Percentiles rank a stretch among this genome's conserved stretches.
These are phyloP conservation scores for Arthroderma uncinatum DNA, from an alignment of 2,329 filamentous ascomycete genomes.

Conservation along the genomic window DNA sequence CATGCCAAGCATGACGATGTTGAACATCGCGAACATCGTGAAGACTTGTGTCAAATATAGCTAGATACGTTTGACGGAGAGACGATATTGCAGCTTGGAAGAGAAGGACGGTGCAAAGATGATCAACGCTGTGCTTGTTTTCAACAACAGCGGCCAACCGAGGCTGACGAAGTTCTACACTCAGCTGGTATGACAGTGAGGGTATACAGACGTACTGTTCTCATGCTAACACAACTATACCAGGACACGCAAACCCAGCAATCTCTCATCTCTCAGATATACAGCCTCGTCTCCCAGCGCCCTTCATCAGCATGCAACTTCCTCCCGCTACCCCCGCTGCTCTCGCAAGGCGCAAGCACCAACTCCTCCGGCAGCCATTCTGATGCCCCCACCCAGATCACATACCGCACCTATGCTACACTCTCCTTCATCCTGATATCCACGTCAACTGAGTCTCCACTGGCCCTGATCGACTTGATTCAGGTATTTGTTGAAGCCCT, in stretches of 20 bases:
- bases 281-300: slow-evolving; percentile 84
- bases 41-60: background rate
- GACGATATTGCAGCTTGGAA: background rate
- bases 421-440: slow-evolving; percentile 98
- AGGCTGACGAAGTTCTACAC: slow-evolving; percentile 98
- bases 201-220: background rate
- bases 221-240: background rate
- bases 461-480: slow-evolving; percentile 90
- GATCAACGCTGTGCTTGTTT: slow-evolving; percentile 98
- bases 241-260: slow-evolving; percentile 97
- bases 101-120: slow-evolving; percentile 39
- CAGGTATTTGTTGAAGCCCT: slow-evolving; percentile 96
- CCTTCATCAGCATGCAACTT: slow-evolving; percentile 94
- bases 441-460: slow-evolving; percentile 87
- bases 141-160: slow-evolving; percentile 96
- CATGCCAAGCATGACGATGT: background rate
- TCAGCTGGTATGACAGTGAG: slow-evolving; percentile 85
- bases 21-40: too few relatives aligned
- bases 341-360: slow-evolving; percentile 43
- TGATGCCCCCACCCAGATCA: slow-evolving; percentile 88
- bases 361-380: slow-evolving; percentile 50
- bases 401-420: slow-evolving; percentile 95
- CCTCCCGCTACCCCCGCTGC: slow-evolving; percentile 62
- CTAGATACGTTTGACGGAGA: background rate
- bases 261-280: slow-evolving; percentile 92